These are phyloP conservation scores for Microdochium trichocladiopsis DNA, from an alignment of 2,329 filamentous ascomycete species.

Conservation along the genomic window DNA sequence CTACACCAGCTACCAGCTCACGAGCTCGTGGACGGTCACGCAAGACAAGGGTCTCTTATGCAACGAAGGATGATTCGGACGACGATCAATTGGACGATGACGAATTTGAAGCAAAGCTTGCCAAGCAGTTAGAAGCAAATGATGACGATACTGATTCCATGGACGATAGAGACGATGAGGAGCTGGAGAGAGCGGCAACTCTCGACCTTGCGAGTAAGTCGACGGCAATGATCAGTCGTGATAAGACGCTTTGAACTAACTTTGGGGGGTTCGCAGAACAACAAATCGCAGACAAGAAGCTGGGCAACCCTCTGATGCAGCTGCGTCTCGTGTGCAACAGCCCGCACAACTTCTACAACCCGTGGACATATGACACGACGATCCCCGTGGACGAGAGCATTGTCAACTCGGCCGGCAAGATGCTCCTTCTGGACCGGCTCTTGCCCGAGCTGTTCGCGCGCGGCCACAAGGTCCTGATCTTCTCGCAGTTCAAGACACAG, in stretches of 20 bases:
- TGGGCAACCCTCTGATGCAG: constrained; percentile 90
- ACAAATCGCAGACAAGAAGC: constrained; percentile 83
- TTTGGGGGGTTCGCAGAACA: constrained; percentile 44
- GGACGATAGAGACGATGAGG: constrained; percentile 42
- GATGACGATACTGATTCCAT: constrained; percentile 8
- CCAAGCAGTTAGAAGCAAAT: constrained; percentile 47
- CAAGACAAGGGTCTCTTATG: constrained; percentile 38
- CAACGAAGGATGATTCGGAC: constrained; percentile 51
- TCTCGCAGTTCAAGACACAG: constrained; percentile 93
- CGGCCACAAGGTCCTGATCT: constrained; percentile 88
- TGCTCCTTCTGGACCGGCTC: constrained; percentile 85
- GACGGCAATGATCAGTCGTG: neutral
- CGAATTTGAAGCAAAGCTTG: constrained; percentile 74
- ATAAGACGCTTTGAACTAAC: neutral
- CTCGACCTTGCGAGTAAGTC: constrained; percentile 68
- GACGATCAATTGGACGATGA: constrained; percentile 67
- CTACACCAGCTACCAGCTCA: constrained; percentile 57
- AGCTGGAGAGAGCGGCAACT: constrained; percentile 57
- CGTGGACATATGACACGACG: constrained; percentile 60
- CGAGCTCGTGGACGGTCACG: constrained; percentile 40
- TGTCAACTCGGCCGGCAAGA: constrained; percentile 86
- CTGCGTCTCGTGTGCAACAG: constrained; percentile 87
- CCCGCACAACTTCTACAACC: constrained; percentile 95
- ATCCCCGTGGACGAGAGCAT: constrained; percentile 68
- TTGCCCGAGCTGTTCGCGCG: constrained; percentile 66